Evolutionary conservation across 2,329 filamentous ascomycete genomes (phyloP).

Genomic region (Colletotrichum sp.): DNA sequence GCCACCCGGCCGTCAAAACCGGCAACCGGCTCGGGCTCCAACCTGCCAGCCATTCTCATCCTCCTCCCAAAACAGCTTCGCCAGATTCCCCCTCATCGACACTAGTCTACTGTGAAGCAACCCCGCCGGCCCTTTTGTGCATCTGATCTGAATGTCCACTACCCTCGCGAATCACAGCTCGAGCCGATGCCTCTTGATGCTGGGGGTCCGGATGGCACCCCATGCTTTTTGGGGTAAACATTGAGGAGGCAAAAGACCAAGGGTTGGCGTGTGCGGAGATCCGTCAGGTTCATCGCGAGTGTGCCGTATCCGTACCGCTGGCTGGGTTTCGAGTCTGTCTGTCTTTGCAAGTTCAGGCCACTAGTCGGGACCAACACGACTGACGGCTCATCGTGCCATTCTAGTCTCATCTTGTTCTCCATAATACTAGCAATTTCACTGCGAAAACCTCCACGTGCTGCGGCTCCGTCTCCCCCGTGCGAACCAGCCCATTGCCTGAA

Average conservation of each 20-base stretch:
- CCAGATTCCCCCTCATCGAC: background rate
- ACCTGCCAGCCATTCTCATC: background rate
- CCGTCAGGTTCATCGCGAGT: conserved; percentile 2
- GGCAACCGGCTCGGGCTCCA: background rate
- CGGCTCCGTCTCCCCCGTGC: conserved; percentile 14
- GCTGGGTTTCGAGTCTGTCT: background rate
- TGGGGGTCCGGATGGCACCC: background rate
- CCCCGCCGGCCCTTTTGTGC: background rate
- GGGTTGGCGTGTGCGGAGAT: background rate
- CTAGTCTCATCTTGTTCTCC: background rate
- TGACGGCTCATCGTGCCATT: background rate
- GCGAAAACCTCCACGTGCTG: background rate
- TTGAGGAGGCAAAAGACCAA: background rate
- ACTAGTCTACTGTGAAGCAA: background rate
- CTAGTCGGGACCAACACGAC: background rate
- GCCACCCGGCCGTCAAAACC: background rate
- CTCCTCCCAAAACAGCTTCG: background rate
- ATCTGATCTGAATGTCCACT: background rate
- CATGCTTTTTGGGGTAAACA: background rate
- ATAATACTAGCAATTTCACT: background rate
- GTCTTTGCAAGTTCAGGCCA: background rate
- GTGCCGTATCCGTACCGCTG: background rate
- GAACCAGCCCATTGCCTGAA: background rate
- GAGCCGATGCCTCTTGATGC: background rate
- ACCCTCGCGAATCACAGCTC: background rate